Conservation (phyloP, 768 basidiomycete genomes). For the Coprinopsis marcescibilis region DNA sequence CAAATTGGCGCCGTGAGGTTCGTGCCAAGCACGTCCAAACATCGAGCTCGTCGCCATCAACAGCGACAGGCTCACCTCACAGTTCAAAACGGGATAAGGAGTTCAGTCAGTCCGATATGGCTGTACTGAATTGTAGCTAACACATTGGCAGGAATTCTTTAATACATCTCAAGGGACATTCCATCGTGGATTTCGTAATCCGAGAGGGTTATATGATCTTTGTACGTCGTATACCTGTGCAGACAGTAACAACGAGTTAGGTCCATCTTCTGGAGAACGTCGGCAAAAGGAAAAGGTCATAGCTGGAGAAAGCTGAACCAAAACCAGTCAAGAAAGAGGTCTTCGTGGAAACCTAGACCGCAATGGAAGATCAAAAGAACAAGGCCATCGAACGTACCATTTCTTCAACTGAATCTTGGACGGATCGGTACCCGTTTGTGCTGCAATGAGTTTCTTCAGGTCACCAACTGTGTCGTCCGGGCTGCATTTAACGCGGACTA, state of each 20-base stretch:
- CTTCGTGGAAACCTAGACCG: neutral
- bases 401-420: conserved; percentile 93
- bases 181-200: conserved; percentile 94
- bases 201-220: conserved; percentile 90
- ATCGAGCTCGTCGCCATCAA: neutral
- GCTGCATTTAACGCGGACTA: conserved; percentile 94
- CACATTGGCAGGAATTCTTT: conserved; percentile 12
- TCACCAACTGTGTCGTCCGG: conserved; percentile 96
- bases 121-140: neutral
- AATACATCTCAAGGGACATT: conserved; percentile 93
- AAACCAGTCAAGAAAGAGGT: neutral
- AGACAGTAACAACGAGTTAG: neutral
- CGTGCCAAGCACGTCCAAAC: neutral
- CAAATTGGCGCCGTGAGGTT: neutral
- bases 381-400: conserved; percentile 53
- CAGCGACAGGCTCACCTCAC: neutral
- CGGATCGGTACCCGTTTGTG: conserved; percentile 85
- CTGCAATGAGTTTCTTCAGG: conserved; percentile 94
- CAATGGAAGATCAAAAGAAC: neutral
- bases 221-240: conserved; percentile 86
- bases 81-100: too few species aligned
- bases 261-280: neutral
- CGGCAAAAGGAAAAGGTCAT: neutral
- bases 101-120: neutral
- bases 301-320: neutral